These are phyloP conservation scores for Rossbeevera mucosa DNA, from an alignment of 768 basidiomycete species.

Conservation along the genomic window DNA sequence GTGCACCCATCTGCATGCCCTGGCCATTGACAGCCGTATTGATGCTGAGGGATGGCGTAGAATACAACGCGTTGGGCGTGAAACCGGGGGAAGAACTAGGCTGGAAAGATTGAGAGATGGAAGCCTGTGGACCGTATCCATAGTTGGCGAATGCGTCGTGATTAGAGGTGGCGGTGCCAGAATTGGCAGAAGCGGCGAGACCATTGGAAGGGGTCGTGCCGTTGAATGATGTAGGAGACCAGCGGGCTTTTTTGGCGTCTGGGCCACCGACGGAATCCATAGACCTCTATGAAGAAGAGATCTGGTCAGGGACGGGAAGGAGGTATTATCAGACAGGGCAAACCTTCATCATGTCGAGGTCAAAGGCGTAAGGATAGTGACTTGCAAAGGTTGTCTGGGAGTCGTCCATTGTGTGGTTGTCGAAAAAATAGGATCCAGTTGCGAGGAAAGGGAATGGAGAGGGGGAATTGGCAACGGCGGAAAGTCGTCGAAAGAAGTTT, in stretches of 20 bases:
- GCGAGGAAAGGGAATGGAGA: constrained; percentile 35
- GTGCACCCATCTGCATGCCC: constrained; percentile 43
- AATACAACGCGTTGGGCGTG: constrained; percentile 60
- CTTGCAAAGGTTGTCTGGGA: constrained; percentile 62
- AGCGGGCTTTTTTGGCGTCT: constrained; percentile 86
- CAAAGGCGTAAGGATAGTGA: constrained; percentile 74
- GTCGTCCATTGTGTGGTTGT: constrained; percentile 59
- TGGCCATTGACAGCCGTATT: constrained; percentile 52
- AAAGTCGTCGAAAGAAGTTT: constrained; percentile 35
- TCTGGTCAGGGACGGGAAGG: constrained; percentile 2
- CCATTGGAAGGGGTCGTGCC: constrained; percentile 34
- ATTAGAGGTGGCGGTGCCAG: constrained; percentile 35
- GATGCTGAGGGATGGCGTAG: constrained; percentile 65
- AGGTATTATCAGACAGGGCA: constrained; percentile 11
- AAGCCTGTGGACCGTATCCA: constrained; percentile 76
- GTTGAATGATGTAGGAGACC: constrained; percentile 65
- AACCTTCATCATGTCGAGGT: constrained; percentile 93
- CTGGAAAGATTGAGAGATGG: constrained; percentile 52
- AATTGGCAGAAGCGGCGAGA: constrained; percentile 35
- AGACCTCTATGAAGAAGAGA: constrained; percentile 53
- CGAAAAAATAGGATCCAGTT: constrained; percentile 23
- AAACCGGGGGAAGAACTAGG: constrained; percentile 45
- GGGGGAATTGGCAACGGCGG: constrained; percentile 49
- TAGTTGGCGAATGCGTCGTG: constrained; percentile 82
- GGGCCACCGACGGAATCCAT: constrained; percentile 81